Evolutionary conservation across 2,329 filamentous ascomycete species (phyloP), one percentile per base, ranked within the genome.

Genomic region (Fusarium keratoplasticum): DNA sequence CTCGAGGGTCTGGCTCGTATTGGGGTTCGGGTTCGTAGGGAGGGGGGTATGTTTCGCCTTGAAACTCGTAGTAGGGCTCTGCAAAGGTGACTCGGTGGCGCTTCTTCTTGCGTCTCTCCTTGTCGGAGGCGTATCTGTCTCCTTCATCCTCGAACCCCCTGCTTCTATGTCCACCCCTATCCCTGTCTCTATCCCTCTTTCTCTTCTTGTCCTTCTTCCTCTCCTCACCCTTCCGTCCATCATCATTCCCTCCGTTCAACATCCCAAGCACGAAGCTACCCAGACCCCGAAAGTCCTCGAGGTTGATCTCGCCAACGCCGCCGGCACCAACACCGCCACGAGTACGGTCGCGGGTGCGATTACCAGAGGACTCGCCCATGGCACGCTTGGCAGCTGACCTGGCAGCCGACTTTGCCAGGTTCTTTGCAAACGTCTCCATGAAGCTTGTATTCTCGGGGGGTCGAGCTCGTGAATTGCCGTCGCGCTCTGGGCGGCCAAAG

Each of bases 251-350:
- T 0, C 71, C 61, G 6, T 64, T 60, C 13, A 78, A 25, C 75
- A 78, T 77, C 36, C 73, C 69, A 9, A 78, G 65, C 11, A 78
- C 75, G 16, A 78, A 77, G 16, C 74, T 73, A 11, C 75, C 77
- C 6, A 78, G 63, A 11, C 69, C 67, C 5, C 64, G 67, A 29
- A 77, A 78, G 40, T 78, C 77, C 7, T 76, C 76, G 9, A 72
- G 68, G 14, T 69, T 69, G 38, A 75, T 75, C 59, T 73, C 72
- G 3, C 64, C 70, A n/a, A 70, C 68, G 3, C 64, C 66, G 14
- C 35, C 35, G 11, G 61, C 61, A 16, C 67, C 69, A n/a, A 62
- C 61, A 38, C 68, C 69, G 11, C 64, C 55, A 9, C 71, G 61
- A 11, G 64, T 27, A 5, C 69, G 60, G 44, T 72, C 71, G 3